Evolutionary conservation across 495 filamentous ascomycete species (phyloP).

Genomic region (Hypoxylon crocopeplum): DNA sequence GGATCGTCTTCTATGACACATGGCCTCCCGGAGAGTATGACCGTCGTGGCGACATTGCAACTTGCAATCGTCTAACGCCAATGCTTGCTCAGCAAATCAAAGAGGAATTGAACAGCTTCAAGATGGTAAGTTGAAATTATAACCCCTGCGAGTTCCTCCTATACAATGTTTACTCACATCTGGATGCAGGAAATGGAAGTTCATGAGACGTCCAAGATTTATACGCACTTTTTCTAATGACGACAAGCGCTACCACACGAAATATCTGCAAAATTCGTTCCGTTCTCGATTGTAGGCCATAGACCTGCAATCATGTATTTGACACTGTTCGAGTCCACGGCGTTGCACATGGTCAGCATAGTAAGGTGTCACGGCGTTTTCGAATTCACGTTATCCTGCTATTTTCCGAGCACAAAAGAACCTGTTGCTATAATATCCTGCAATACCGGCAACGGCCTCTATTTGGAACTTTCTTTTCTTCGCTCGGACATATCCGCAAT

Average conservation of each 20-base stretch:
- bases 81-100: conserved; percentile 99
- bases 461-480: conserved; percentile 6
- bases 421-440: conserved; percentile 34
- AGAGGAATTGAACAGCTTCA: conserved; percentile 98
- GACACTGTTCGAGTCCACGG: conserved; percentile 42
- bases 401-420: conserved; percentile 34
- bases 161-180: conserved; percentile 41
- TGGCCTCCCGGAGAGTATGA: conserved; percentile 97
- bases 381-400: conserved; percentile 41
- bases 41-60: conserved; percentile 92
- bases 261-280: conserved; percentile 45
- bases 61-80: conserved; percentile 95
- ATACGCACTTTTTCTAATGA: conserved; percentile 97
- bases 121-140: conserved; percentile 75
- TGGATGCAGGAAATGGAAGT: conserved; percentile 95
- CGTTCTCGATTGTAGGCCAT: conserved; percentile 42
- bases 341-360: conserved; percentile 53
- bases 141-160: background rate
- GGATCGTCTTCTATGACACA: conserved; percentile 93
- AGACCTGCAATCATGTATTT: conserved; percentile 51
- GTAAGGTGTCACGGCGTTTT: conserved; percentile 61
- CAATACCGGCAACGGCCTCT: conserved; percentile 15
- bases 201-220: conserved; percentile 96
- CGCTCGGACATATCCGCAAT: conserved; percentile 20
- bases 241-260: conserved; percentile 38